Percentiles rank a stretch among this genome's conserved stretches.
phyloP scores from a whole-genome alignment of 768 basidiomycete genomes.

The Lentinus brumalis region DNA sequence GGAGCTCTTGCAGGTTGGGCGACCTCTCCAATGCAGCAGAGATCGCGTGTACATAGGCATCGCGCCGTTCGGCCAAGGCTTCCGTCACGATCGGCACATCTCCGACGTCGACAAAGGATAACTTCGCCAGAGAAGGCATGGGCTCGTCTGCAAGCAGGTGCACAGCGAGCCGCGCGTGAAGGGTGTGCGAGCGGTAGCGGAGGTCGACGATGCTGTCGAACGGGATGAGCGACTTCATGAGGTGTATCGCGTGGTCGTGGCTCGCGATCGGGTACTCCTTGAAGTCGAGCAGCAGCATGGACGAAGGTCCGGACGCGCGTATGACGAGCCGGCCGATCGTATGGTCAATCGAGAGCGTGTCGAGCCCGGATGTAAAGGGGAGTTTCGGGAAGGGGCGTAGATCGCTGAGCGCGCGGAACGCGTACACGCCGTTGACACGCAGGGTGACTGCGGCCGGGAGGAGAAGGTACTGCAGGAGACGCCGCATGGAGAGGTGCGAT shows the following conservation, averaged over 20 bases:
- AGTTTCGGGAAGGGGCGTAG: constrained; percentile 13
- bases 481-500: constrained; percentile 15
- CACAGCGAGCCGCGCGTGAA: not conserved
- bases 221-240: not conserved
- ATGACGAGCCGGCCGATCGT: not conserved
- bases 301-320: constrained; percentile 4
- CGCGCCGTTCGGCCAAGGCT: not conserved
- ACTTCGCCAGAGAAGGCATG: not conserved
- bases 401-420: constrained; percentile 10
- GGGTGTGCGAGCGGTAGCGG: not conserved
- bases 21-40: not conserved
- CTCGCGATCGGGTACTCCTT: not conserved
- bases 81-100: not conserved
- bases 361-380: constrained; percentile 8
- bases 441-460: constrained; percentile 10
- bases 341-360: constrained; percentile 9
- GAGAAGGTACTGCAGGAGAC: constrained; percentile 4
- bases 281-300: constrained; percentile 11
- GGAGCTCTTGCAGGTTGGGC: not conserved
- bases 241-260: not conserved
- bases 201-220: not conserved
- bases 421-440: constrained; percentile 10
- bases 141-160: not conserved
- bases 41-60: not conserved
- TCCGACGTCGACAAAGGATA: not conserved